Percentiles rank a stretch among this genome's conserved stretches.
These are phyloP conservation scores for Apiospora sp. DNA, from an alignment of 2,329 filamentous ascomycete species.

Conservation along the genomic window DNA sequence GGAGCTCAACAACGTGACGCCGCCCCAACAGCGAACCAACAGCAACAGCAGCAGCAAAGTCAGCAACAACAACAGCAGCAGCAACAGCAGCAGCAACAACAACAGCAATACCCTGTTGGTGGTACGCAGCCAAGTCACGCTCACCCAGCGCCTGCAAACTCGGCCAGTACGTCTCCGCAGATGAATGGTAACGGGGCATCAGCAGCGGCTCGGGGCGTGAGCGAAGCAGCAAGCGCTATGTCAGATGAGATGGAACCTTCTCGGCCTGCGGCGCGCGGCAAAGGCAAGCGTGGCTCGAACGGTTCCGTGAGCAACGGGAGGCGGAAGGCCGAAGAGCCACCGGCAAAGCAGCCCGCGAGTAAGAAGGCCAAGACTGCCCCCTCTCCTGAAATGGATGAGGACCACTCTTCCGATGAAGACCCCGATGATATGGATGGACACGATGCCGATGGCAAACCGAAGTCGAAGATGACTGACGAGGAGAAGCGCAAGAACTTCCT, in stretches of 20 bases:
- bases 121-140: conserved; percentile 56
- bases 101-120: conserved; percentile 53
- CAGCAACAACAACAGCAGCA: neutral
- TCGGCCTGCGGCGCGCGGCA: conserved; percentile 71
- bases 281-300: conserved; percentile 70
- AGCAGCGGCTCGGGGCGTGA: conserved; percentile 62
- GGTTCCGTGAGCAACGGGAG: conserved; percentile 66
- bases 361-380: conserved; percentile 74
- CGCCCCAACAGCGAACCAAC: conserved; percentile 56
- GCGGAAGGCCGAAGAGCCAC: conserved; percentile 77
- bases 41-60: neutral
- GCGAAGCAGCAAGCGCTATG: conserved; percentile 72
- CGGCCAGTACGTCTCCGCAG: conserved; percentile 57
- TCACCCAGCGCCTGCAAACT: conserved; percentile 50
- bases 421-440: conserved; percentile 64
- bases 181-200: conserved; percentile 58
- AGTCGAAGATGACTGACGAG: conserved; percentile 93
- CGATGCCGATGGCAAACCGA: conserved; percentile 65
- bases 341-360: conserved; percentile 65
- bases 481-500: conserved; percentile 99
- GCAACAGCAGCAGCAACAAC: conserved; percentile 32
- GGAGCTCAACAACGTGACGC: conserved; percentile 63
- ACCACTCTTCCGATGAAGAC: conserved; percentile 60
- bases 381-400: conserved; percentile 47
- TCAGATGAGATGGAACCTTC: conserved; percentile 77